Base-by-base conservation (phyloP, 352 stramenopile species). In the Peronospora belbahrii region DNA sequence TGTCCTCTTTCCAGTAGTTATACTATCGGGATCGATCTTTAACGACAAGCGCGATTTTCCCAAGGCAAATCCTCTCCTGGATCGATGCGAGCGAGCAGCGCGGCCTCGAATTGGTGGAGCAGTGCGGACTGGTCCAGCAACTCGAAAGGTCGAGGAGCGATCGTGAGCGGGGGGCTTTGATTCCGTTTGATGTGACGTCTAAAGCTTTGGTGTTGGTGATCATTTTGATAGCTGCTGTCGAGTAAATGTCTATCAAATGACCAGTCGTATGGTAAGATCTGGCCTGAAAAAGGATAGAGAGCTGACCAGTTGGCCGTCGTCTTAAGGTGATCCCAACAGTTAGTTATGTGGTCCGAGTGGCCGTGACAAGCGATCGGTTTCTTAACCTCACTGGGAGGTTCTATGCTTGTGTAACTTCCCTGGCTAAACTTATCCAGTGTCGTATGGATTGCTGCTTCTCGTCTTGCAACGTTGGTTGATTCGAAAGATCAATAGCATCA, bases 381-480 rank as follows among this genome's bases (percentile, higher is more conserved):
- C 47, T 47, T 24, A 22, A 7, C 5, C 28, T 25, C 14, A 38
- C 14, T 40, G 23, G 49, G 8, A 18, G 25, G 10, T 31, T 41
- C 44, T 35, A 58, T 47, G 17, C 25, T 20, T 31, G 20, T 23
- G n/a, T 31, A 62, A 64, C 56, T 59, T 46, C 37, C 50, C 30
- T 42, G 38, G 52, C 57, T 65, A 62, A 62, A 65, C 45, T 65
- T 62, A 58, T 62, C 57, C 44, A 48, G 33, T 47, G 18, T 40
- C 18, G 18, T 43, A 28, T 22, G 44, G 45, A 38, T 45, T 44
- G 17, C 41, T 44, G 17, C 23, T 27, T 7, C 4, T 7, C 6
- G 9, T 84, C 45, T 44, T 79, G 34, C 62, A 72, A 70, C 53
- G 31, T 46, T 86, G 38, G 38, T 84, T 18, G 63, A 84, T 44